These are phyloP conservation scores for Nyssa sinensis DNA, from an alignment of 148 eudicot genomes.

Conservation along the genomic window DNA sequence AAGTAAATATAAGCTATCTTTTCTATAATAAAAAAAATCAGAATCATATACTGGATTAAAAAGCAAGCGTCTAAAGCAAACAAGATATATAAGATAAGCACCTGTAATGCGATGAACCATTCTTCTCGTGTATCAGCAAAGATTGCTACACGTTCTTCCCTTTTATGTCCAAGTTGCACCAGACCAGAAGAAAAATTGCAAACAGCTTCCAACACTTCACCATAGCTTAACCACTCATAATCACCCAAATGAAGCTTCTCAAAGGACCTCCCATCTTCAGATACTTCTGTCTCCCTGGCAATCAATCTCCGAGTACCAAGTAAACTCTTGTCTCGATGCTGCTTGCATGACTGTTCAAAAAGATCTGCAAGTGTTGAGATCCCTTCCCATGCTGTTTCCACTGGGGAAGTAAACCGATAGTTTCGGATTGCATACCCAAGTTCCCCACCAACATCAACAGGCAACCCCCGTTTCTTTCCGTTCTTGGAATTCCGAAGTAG, in stretches of 20 bases:
- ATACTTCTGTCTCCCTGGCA: slow-evolving; percentile 49
- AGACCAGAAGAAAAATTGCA: slow-evolving; percentile 84
- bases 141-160: slow-evolving; percentile 79
- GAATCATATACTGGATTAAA: neutral
- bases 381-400: slow-evolving; percentile 70
- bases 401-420: slow-evolving; percentile 47
- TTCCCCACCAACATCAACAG: slow-evolving; percentile 68
- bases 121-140: slow-evolving; percentile 95
- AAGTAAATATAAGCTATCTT: neutral
- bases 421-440: slow-evolving; percentile 67
- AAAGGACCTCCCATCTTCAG: slow-evolving; percentile 64
- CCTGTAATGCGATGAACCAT: slow-evolving; percentile 95
- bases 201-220: slow-evolving; percentile 57
- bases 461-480: slow-evolving; percentile 60
- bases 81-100: slow-evolving; percentile 18
- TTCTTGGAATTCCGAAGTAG: slow-evolving; percentile 54
- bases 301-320: slow-evolving; percentile 73
- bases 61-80: neutral
- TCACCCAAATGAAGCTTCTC: slow-evolving; percentile 94
- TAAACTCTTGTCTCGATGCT: slow-evolving; percentile 43
- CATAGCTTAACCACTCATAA: slow-evolving; percentile 79
- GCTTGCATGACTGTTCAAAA: slow-evolving; percentile 70
- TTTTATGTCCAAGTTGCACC: slow-evolving; percentile 70
- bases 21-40: too few relatives aligned
- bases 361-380: slow-evolving; percentile 81